Evolutionary conservation across 2,329 filamentous ascomycete species (phyloP).

Genomic region (Pseudogymnoascus destructans): DNA sequence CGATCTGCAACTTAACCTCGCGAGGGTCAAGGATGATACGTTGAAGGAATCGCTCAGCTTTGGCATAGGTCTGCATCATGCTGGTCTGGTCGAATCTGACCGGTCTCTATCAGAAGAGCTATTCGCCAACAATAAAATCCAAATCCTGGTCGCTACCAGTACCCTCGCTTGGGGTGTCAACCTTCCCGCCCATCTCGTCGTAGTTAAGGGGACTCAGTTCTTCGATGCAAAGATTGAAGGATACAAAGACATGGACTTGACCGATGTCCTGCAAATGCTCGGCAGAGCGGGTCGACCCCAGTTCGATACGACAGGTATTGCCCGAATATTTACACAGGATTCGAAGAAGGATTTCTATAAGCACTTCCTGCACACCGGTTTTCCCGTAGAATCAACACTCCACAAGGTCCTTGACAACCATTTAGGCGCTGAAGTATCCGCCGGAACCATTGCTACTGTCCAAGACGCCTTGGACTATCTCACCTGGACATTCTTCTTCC

Average conservation of each 20-base stretch:
- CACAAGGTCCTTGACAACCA: conserved; percentile 97
- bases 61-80: conserved; percentile 93
- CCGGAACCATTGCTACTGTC: conserved; percentile 83
- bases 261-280: conserved; percentile 95
- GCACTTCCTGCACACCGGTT: conserved; percentile 95
- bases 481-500: conserved; percentile 99
- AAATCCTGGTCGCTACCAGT: conserved; percentile 88
- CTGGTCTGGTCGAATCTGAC: conserved; percentile 89
- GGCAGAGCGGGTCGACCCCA: conserved; percentile 90
- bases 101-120: conserved; percentile 84
- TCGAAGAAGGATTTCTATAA: conserved; percentile 99
- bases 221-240: conserved; percentile 96
- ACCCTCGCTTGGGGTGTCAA: conserved; percentile 98
- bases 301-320: conserved; percentile 91
- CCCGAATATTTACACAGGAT: conserved; percentile 93
- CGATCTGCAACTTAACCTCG: conserved; percentile 76
- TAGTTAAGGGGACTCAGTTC: conserved; percentile 96
- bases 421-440: conserved; percentile 85
- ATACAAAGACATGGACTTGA: conserved; percentile 98
- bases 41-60: conserved; percentile 91
- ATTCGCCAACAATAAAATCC: conserved; percentile 95
- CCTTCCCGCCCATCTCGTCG: conserved; percentile 86
- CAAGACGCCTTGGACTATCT: conserved; percentile 96
- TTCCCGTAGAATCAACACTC: conserved; percentile 90
- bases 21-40: conserved; percentile 83